Evolutionary conservation across 345 rosid genomes (phyloP).

Genomic region (Gossypium thurberi): DNA sequence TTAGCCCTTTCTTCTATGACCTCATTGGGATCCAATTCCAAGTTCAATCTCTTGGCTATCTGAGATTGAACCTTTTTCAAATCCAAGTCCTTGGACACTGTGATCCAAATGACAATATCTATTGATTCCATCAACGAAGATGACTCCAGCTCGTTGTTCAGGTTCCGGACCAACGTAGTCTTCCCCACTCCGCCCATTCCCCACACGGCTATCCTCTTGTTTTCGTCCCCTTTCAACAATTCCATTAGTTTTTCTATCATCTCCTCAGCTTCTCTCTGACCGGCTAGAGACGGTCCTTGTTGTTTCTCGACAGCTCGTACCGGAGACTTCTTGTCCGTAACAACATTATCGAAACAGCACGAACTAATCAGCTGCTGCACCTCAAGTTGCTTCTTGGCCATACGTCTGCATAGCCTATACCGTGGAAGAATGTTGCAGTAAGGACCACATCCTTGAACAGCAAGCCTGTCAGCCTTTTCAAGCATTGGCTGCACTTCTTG

Average conservation of each 20-base stretch:
- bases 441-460: slow-evolving; percentile 3
- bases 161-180: slow-evolving; percentile 25
- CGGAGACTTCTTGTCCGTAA: slow-evolving; percentile 20
- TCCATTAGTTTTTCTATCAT: slow-evolving; percentile 14
- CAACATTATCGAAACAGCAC: slow-evolving; percentile 16
- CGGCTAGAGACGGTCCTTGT: slow-evolving; percentile 22
- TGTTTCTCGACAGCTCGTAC: slow-evolving; percentile 24
- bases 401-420: slow-evolving; percentile 14
- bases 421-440: slow-evolving; percentile 8
- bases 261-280: slow-evolving; percentile 23
- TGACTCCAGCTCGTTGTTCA: slow-evolving; percentile 24
- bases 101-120: slow-evolving; percentile 23
- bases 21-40: slow-evolving; percentile 18
- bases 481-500: slow-evolving; percentile 16
- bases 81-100: slow-evolving; percentile 20
- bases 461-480: slow-evolving; percentile 6
- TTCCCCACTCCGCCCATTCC: slow-evolving; percentile 36
- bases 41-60: slow-evolving; percentile 25
- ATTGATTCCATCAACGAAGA: slow-evolving; percentile 9
- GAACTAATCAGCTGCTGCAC: slow-evolving; percentile 15
- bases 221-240: slow-evolving; percentile 11
- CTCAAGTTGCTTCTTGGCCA: slow-evolving; percentile 8
- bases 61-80: slow-evolving; percentile 19
- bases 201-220: slow-evolving; percentile 22
- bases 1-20: slow-evolving; percentile 16